These are phyloP conservation scores for Prunus armeniaca DNA, from an alignment of 306 rosid species.

Conservation along the genomic window DNA sequence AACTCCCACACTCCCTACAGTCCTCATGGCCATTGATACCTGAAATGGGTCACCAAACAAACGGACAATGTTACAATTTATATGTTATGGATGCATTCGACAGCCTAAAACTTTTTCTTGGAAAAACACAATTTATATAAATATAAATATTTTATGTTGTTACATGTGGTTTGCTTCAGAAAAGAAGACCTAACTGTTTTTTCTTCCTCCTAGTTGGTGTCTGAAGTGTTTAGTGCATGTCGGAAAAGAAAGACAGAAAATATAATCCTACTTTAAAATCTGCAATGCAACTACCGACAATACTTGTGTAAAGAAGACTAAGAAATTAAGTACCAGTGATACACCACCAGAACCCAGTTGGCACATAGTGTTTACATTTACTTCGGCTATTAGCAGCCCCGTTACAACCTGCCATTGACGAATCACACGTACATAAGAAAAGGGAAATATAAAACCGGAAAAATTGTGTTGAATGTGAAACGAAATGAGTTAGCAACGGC, in stretches of 20 bases:
- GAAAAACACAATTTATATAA: neutral
- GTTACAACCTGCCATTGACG: constrained; percentile 60
- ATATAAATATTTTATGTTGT: neutral
- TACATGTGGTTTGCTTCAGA: too few relatives aligned
- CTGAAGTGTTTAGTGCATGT: neutral
- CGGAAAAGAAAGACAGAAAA: neutral
- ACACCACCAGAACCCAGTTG: constrained; percentile 81
- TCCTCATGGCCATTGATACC: constrained; percentile 86
- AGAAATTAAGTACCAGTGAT: constrained; percentile 51
- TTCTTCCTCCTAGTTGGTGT: too few relatives aligned
- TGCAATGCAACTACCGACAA: neutral
- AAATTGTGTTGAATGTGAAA: neutral
- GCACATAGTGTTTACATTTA: constrained; percentile 73
- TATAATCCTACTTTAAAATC: neutral
- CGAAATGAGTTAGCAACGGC: neutral
- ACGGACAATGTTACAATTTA: neutral
- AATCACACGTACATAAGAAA: neutral
- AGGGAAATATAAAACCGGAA: neutral
- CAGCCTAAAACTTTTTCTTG: neutral
- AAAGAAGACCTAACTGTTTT: too few relatives aligned
- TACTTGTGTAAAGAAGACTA: constrained; percentile 4
- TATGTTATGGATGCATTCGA: neutral
- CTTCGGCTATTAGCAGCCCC: constrained; percentile 79
- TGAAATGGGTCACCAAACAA: constrained; percentile 26
- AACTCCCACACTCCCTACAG: constrained; percentile 69